Conservation (phyloP, 1,284 basidiomycete genomes). For the Pseudozyma sp. region DNA sequence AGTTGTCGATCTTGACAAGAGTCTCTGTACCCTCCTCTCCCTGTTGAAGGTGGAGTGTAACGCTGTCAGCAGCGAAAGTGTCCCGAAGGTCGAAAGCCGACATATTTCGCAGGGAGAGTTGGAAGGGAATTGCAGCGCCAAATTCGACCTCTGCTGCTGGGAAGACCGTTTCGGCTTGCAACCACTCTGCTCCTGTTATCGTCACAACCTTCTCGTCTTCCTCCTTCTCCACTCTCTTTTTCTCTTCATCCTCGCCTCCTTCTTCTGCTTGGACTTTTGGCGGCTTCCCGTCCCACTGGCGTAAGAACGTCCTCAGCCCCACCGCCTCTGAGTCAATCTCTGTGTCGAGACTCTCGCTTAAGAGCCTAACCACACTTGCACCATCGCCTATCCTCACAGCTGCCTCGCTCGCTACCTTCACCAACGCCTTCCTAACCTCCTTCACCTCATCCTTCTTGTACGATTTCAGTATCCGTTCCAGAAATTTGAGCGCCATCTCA, state of each 20-base stretch:
- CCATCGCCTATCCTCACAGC: constrained; percentile 23
- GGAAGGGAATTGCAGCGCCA: constrained; percentile 14
- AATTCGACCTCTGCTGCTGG: constrained; percentile 23
- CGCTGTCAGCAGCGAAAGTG: not conserved
- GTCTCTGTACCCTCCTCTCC: constrained; percentile 6
- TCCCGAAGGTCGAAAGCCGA: constrained; percentile 12
- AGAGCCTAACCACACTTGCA: constrained; percentile 12
- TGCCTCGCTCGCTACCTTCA: constrained; percentile 34
- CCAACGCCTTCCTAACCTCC: constrained; percentile 16
- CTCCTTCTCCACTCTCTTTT: not conserved
- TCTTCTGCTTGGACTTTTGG: not conserved
- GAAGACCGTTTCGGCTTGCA: constrained; percentile 10
- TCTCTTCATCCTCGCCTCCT: not conserved
- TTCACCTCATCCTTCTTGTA: constrained; percentile 45
- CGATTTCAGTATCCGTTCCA: constrained; percentile 54
- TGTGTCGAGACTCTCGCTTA: constrained; percentile 27
- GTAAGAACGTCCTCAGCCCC: constrained; percentile 12
- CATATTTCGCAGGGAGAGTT: constrained; percentile 20
- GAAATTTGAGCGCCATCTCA: constrained; percentile 55
- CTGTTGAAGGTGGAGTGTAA: constrained; percentile 9
- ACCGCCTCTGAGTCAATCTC: constrained; percentile 13
- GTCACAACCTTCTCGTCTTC: not conserved
- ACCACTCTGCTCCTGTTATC: constrained; percentile 2
- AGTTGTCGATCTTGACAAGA: not conserved
- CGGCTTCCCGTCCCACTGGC: constrained; percentile 1